Base-by-base conservation (phyloP, 306 rosid species). In the Adenanthera pavonina region DNA sequence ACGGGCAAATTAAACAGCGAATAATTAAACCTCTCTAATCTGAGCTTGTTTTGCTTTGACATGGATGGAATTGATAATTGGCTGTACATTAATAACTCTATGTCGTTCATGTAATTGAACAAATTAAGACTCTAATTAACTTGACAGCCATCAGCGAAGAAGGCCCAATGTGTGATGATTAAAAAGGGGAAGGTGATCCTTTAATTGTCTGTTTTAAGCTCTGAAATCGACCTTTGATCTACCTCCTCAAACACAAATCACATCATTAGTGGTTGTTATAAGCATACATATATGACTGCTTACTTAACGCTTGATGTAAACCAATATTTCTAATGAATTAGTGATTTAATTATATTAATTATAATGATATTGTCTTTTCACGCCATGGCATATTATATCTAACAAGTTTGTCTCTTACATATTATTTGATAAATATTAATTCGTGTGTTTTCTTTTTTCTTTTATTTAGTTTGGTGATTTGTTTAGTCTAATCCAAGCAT, bases 241-340 rank as follows among this genome's bases (percentile, higher is more conserved):
- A 80, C 87, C 78, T 64, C 48, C 77, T 66, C 80, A 71, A 20
- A 35, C 54, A 79, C 52, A 81, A 82, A 83, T 81, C 89, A 82
- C 84, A 89, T 88, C 81, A 81, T 81, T 88, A 84, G 85, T 80
- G 86, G 86, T 69, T 67, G 89, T 83, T 83, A 13, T 40, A 79
- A 86, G 74, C 65, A 80, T 53, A 53, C 15, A 53, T 72, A 85
- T 72, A 85, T 86, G 94, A 87, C 87, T 76, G 92, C 64, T 80
- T 51, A 89, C 92, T 91, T 85, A 90, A 92, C 89, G 67, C 54
- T 7, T 80, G 13, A 19, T 82, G 61, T 67, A 76, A 88, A 86
- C 79, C 67, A 48, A 78, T 61, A 67, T 78, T 38, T 17, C 19
- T n/a, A 17, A 54, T 54, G 7, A 17, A 40, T 66, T 69, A 83